Evolutionary conservation across 495 filamentous ascomycete genomes (phyloP), one percentile per base, ranked within the genome.

Genomic region (Penicillium pancosmium): DNA sequence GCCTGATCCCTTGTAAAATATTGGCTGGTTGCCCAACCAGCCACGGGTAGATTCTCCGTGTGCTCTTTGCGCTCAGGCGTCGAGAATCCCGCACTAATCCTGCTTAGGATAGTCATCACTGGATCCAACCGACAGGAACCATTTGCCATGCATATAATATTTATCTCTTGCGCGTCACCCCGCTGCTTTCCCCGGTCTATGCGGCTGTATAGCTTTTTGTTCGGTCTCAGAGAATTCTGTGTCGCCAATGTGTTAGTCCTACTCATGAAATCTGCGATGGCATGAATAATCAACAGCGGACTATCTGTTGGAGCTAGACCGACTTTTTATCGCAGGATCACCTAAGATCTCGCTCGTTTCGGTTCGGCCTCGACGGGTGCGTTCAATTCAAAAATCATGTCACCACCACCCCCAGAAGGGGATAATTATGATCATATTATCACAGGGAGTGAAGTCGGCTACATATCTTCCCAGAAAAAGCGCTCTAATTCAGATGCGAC

Each of bases 401-500:
- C 36, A 38, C 36, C 34, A 36, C 13, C 36, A 38, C 15, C 36
- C 15, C 36, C 36, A n/a, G 36, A 38, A 13, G 36, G 36, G 10
- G 36, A 38, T 2, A 38, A 19, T 31, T 31, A 7, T 31, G 27
- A 31, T 31, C 27, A 31, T 31, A 6, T 31, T 6, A 31, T 31
- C 27, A 35, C 48, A 4, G 55, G 48, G 19, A 38, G 5, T 16
- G 55, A 57, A 49, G 31, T 44, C 18, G 35, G 51, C n/a, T 34
- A 50, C 3, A 41, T 48, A 12, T 50, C 55, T 31, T 7, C 27
- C 4, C 64, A 69, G 41, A 87, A 87, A 70, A 82, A 87, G 68
- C 83, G 87, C 68, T 86, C 85, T 57, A 88, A 81, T 33, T 83
- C 88, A 60, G 84, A 83, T 54, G 82, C 80, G 23, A 77, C 86